Evolutionary conservation across 1,139 yeast species (phyloP).

Genomic region (Hemisphaericaspora subhashii): DNA sequence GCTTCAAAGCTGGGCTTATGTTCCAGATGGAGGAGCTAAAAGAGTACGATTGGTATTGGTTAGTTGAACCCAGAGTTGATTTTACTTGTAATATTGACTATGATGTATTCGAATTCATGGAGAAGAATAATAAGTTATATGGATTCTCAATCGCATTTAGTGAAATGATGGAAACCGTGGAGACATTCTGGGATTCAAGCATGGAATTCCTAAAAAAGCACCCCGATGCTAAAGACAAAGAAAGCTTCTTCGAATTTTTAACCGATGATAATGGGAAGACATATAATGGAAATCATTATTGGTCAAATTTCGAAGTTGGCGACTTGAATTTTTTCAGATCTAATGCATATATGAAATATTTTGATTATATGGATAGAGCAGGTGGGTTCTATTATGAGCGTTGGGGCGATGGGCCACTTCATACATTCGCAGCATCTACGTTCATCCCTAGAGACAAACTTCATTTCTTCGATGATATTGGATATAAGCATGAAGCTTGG

Average conservation of each 20-base stretch:
- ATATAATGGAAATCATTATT: slow-evolving; percentile 84
- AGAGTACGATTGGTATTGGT: slow-evolving; percentile 67
- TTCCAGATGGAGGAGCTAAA: slow-evolving; percentile 53
- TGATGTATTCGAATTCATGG: slow-evolving; percentile 66
- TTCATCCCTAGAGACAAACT: slow-evolving; percentile 63
- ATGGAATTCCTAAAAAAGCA: slow-evolving; percentile 45
- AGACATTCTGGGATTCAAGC: slow-evolving; percentile 58
- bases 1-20: slow-evolving; percentile 69
- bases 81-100: slow-evolving; percentile 63
- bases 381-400: slow-evolving; percentile 94
- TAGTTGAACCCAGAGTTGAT: slow-evolving; percentile 69
- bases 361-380: slow-evolving; percentile 65
- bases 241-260: slow-evolving; percentile 53
- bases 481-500: slow-evolving; percentile 73
- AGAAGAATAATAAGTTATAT: slow-evolving; percentile 55
- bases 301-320: slow-evolving; percentile 92
- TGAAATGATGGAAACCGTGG: slow-evolving; percentile 58
- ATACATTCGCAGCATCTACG: slow-evolving; percentile 80
- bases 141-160: slow-evolving; percentile 67
- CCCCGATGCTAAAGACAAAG: slow-evolving; percentile 45
- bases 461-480: slow-evolving; percentile 80
- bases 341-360: slow-evolving; percentile 66
- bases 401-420: slow-evolving; percentile 97
- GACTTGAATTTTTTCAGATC: slow-evolving; percentile 75
- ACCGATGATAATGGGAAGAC: slow-evolving; percentile 60